Conservation (phyloP, 208 protist species). For the Leishmania turanica region DNA sequence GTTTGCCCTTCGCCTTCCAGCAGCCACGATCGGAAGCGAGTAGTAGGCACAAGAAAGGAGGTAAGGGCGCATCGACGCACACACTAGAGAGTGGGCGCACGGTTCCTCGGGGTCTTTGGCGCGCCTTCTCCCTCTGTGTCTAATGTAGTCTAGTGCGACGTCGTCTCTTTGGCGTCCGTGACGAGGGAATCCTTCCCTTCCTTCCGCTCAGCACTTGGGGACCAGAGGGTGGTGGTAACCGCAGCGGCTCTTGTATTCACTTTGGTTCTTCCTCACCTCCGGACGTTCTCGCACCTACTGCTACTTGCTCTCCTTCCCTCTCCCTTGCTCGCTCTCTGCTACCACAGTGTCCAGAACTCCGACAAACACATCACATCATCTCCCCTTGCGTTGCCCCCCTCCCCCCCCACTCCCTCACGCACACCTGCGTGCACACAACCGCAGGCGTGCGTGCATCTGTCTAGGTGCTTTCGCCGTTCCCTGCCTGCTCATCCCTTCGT, state of each 20-base stretch:
- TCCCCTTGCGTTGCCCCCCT: background rate
- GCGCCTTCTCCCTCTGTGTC: background rate
- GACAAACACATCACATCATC: background rate
- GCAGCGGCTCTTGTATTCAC: background rate
- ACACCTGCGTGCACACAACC: background rate
- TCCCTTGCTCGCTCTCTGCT: background rate
- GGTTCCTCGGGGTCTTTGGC: background rate
- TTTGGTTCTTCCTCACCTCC: background rate
- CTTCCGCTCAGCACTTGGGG: background rate
- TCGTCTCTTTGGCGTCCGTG: background rate
- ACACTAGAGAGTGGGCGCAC: background rate
- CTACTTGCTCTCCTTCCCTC: background rate
- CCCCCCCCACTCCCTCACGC: background rate
- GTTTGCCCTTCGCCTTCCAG: background rate
- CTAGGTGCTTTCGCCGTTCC: background rate
- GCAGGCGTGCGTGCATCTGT: background rate
- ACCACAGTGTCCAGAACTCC: background rate
- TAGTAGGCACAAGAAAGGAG: background rate
- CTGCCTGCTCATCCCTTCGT: background rate
- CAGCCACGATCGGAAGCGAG: background rate
- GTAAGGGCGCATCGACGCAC: background rate
- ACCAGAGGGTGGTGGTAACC: too few species aligned
- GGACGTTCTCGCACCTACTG: background rate
- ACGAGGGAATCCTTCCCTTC: background rate
- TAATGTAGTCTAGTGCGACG: background rate